phyloP scores from a whole-genome alignment of 2,329 filamentous ascomycete genomes.

The Aspergillus caelatus region DNA sequence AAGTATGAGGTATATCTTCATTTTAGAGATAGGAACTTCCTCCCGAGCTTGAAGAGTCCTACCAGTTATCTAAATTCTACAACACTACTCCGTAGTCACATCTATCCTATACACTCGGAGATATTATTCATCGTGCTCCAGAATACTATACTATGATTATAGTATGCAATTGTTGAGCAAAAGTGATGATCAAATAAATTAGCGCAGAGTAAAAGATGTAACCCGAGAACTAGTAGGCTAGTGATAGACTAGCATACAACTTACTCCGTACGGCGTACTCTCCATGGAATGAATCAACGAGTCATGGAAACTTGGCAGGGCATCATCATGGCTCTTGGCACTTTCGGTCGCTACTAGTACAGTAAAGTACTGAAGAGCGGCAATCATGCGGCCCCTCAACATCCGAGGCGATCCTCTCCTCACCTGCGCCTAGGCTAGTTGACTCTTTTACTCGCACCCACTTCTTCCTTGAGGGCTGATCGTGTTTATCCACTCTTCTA shows the following conservation, averaged over 20 bases:
- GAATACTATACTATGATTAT: neutral
- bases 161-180: neutral
- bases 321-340: neutral
- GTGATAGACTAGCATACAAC: neutral
- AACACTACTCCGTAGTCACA: neutral
- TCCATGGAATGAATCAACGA: neutral
- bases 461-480: conserved; percentile 1
- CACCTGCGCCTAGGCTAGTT: conserved; percentile 14
- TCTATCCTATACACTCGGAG: neutral
- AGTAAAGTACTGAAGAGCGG: conserved; percentile 3
- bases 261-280: neutral
- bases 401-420: conserved; percentile 27
- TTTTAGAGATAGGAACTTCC: neutral
- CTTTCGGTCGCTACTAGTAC: neutral
- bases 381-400: conserved; percentile 24
- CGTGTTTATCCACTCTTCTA: conserved; percentile 7
- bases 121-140: neutral
- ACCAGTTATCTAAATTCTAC: neutral
- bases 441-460: conserved; percentile 16
- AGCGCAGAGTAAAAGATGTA: no score
- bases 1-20: neutral
- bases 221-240: neutral
- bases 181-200: neutral
- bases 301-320: neutral
- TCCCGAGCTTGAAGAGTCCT: neutral